Conservation (phyloP, 73 alveolate species). For the Vitrella brassicaformis region DNA sequence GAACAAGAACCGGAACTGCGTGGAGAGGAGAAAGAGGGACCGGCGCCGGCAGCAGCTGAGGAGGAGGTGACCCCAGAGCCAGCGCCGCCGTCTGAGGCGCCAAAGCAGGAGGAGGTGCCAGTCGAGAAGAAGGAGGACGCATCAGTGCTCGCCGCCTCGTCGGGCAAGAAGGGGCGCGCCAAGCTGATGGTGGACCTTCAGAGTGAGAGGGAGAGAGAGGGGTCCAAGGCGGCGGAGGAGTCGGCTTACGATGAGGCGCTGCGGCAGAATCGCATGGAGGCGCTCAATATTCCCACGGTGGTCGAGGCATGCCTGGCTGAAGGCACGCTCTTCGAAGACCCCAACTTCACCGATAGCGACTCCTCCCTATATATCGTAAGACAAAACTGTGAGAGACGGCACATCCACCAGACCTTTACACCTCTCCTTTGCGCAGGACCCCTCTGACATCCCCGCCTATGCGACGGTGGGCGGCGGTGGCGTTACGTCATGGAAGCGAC, state of each 20-base stretch:
- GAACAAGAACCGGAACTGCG: not conserved
- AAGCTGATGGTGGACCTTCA: too few species aligned
- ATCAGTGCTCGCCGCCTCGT: too few species aligned
- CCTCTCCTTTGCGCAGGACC: too few species aligned
- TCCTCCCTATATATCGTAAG: not conserved
- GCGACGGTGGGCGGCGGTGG: not conserved
- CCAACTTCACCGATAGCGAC: not conserved
- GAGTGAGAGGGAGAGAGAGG: not conserved
- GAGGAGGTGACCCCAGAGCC: too few species aligned
- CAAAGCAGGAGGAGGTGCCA: too few species aligned
- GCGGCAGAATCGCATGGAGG: too few species aligned
- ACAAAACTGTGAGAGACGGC: too few species aligned
- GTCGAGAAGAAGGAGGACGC: too few species aligned
- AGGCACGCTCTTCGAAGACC: not conserved
- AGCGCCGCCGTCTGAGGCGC: too few species aligned
- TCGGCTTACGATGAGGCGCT: too few species aligned
- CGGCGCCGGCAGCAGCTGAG: too few species aligned
- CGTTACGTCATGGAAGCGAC: not conserved
- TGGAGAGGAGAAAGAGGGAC: not conserved
- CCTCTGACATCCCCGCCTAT: not conserved
- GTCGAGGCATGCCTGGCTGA: not conserved
- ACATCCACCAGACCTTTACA: not conserved
- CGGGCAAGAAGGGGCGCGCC: too few species aligned
- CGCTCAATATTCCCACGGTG: not conserved
- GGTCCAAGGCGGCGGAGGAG: not conserved